These are phyloP conservation scores for Tremella mesenterica DNA, from an alignment of 768 basidiomycete genomes.

Conservation along the genomic window DNA sequence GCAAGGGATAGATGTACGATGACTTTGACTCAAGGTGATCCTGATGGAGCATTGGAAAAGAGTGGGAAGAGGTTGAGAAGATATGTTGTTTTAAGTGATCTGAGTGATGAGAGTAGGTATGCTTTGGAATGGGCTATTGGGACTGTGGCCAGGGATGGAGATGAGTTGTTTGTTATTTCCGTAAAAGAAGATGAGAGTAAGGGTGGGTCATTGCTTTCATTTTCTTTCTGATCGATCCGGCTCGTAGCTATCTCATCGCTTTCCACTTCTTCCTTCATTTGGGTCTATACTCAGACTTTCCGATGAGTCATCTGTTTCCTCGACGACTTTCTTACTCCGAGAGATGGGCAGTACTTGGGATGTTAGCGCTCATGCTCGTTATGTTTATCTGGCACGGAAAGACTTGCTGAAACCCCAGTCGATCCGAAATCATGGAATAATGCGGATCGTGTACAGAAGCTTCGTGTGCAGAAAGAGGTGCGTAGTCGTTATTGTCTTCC, in stretches of 20 bases:
- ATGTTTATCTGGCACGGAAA: no score
- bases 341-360: no score
- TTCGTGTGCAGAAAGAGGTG: constrained; percentile 88
- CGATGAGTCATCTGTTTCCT: no score
- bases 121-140: constrained; percentile 98
- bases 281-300: no score
- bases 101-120: constrained; percentile 87
- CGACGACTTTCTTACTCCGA: no score
- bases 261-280: no score
- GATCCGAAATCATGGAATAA: constrained; percentile 55
- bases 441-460: constrained; percentile 62
- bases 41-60: constrained; percentile 52
- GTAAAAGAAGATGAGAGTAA: constrained; percentile 89
- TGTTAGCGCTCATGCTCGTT: no score
- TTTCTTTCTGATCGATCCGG: not conserved
- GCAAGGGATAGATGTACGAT: constrained; percentile 89
- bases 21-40: constrained; percentile 75
- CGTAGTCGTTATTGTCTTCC: constrained; percentile 23
- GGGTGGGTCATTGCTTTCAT: constrained; percentile 56
- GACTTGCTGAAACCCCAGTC: no score
- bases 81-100: constrained; percentile 87
- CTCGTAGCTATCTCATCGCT: constrained; percentile 47
- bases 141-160: constrained; percentile 87
- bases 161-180: constrained; percentile 78
- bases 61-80: constrained; percentile 54